These are phyloP conservation scores for Sporobolomyces phaffii DNA, from an alignment of 768 basidiomycete species.

Conservation along the genomic window DNA sequence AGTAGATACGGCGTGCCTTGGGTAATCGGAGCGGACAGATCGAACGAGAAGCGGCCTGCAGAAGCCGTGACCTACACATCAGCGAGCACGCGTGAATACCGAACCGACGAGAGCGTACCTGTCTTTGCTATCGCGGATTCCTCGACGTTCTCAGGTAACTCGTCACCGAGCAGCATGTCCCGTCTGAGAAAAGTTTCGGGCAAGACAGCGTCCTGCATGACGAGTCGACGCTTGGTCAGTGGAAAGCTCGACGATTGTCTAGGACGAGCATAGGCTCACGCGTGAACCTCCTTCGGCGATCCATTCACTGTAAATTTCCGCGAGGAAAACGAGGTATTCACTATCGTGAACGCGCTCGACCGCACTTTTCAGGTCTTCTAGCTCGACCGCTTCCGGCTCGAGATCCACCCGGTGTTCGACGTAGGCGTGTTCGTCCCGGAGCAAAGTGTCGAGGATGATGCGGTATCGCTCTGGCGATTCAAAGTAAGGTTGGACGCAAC, in stretches of 20 bases:
- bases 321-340: constrained; percentile 44
- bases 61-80: too few relatives aligned
- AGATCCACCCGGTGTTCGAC: constrained; percentile 2
- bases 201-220: constrained; percentile 43
- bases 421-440: constrained; percentile 5
- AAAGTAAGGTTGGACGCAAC: constrained; percentile 42
- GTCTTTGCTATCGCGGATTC: constrained; percentile 9
- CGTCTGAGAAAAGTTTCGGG: constrained; percentile 46
- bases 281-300: constrained; percentile 43
- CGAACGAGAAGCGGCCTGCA: constrained; percentile 45
- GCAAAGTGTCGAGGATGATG: constrained; percentile 41
- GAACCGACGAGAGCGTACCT: background rate
- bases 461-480: constrained; percentile 45
- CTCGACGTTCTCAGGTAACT: background rate
- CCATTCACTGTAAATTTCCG: constrained; percentile 45
- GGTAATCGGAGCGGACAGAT: constrained; percentile 46
- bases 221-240: background rate
- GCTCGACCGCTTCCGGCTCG: constrained; percentile 8
- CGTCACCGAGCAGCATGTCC: constrained; percentile 29
- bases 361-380: constrained; percentile 25
- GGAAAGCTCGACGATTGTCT: too few relatives aligned
- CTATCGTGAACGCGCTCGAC: constrained; percentile 38
- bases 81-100: too few relatives aligned
- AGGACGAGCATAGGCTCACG: constrained; percentile 16
- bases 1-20: constrained; percentile 34